Conservation (phyloP, 306 rosid genomes). For the Cicer judaicum region DNA sequence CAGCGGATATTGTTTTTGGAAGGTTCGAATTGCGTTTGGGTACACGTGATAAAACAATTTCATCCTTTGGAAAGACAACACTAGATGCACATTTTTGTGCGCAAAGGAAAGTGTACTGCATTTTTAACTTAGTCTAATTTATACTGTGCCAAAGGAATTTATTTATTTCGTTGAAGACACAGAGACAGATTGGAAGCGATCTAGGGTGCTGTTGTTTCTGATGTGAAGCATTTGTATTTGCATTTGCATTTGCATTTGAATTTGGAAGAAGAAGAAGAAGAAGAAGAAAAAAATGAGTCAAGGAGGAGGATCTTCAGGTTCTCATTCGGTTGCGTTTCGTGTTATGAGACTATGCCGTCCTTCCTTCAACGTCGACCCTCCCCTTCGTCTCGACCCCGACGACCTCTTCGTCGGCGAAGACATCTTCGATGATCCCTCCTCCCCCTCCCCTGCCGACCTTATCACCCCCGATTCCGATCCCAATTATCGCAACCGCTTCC, state of each 20-base stretch:
- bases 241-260: background rate
- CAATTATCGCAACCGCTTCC: conserved; percentile 70
- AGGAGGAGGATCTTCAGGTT: conserved; percentile 55
- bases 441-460: conserved; percentile 56
- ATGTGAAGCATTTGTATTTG: conserved; percentile 15
- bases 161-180: no score
- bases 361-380: conserved; percentile 84
- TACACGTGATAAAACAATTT: no score
- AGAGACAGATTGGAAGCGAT: background rate
- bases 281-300: conserved; percentile 54
- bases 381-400: conserved; percentile 77
- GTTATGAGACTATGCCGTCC: conserved; percentile 94
- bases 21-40: no score
- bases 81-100: no score
- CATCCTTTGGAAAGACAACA: no score
- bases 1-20: no score
- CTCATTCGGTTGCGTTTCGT: conserved; percentile 86
- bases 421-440: conserved; percentile 72
- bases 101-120: no score
- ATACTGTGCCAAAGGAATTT: no score
- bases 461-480: conserved; percentile 65
- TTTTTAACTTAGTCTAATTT: no score
- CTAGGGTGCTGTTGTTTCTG: background rate
- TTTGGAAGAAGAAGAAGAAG: background rate
- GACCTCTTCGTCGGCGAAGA: conserved; percentile 94